These are phyloP conservation scores for Mycena filopes DNA, from an alignment of 768 basidiomycete genomes.

Conservation along the genomic window DNA sequence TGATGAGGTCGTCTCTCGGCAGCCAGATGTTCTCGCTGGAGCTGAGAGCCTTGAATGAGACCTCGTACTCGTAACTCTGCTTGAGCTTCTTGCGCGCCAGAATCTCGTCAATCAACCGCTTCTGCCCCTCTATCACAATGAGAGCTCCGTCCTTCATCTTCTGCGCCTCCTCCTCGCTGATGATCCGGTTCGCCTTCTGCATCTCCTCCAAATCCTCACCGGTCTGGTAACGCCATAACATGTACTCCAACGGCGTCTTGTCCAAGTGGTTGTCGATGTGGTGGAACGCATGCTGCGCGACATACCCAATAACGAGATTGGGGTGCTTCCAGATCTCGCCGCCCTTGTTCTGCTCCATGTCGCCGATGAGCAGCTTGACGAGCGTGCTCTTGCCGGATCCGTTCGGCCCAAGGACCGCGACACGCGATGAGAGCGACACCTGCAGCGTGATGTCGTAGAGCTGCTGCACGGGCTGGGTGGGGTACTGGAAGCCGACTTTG, in stretches of 20 bases:
- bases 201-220: constrained; percentile 99
- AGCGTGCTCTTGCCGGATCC: constrained; percentile 98
- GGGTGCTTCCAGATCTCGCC: constrained; percentile 99
- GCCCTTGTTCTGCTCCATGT: constrained; percentile 95
- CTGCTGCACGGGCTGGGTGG: constrained; percentile 85
- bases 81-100: constrained; percentile 94
- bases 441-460: constrained; percentile 95
- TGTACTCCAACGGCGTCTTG: constrained; percentile 98
- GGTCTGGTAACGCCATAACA: constrained; percentile 99
- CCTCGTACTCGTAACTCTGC: constrained; percentile 99
- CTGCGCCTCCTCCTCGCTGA: constrained; percentile 86
- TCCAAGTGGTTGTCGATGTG: constrained; percentile 98
- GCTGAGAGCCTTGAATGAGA: constrained; percentile 92
- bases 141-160: constrained; percentile 97
- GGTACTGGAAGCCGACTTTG: constrained; percentile 97
- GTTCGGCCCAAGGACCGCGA: constrained; percentile 98
- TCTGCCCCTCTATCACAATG: constrained; percentile 92
- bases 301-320: constrained; percentile 99
- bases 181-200: constrained; percentile 89
- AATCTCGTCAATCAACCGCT: constrained; percentile 95
- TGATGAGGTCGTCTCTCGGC: constrained; percentile 95
- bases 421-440: constrained; percentile 97
- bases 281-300: constrained; percentile 99
- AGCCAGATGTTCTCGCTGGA: constrained; percentile 99
- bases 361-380: constrained; percentile 96